Base-by-base conservation (phyloP, 2,329 filamentous ascomycete genomes). In the Septoria petroselini region DNA sequence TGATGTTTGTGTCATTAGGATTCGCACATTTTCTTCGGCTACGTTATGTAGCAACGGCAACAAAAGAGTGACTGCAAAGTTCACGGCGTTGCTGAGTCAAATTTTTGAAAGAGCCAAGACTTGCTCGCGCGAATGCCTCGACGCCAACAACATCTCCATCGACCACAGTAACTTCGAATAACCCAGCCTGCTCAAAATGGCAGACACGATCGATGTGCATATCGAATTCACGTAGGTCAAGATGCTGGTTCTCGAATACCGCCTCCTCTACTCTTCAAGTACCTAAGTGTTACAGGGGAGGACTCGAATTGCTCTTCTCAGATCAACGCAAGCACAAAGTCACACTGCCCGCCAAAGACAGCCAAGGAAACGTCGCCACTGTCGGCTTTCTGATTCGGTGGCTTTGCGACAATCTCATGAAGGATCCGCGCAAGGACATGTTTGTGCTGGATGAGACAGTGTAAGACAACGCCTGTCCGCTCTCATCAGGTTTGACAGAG, bases 271-370 rank as follows among this genome's bases (percentile, higher is more conserved):
- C 43, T 14, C 15, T 30, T 35, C 33, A 35, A 33, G 19, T 15
- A n/a, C 42, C 48, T 53, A 54, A 52, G 44, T 58, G 48, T 29
- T 44, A 9, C 41, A 76, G 93, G 58, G 93, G 93, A 55, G 93
- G 93, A 17, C 80, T 98, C 14, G 93, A 98, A 73, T 86, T 95
- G 74, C 84, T 98, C 58, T 98, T 98, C 72, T 82, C 84, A 25
- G 85, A 95, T 67, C 76, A 89, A 70, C 81, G 85, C 48, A 85
- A 83, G 60, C 87, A 91, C 67, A 72, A 76, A 17, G 68, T 98
- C 38, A 71, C 76, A 2, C 70, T 97, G 34, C 88, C 91, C 15
- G 71, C 78, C 23, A 76, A 66, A 48, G 78, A 84, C 63, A 71
- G 77, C 45, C 72, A 80, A 53, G 83, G 83, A 41, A 73, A 74